These are phyloP conservation scores for Neofusicoccum parvum DNA, from an alignment of 2,329 filamentous ascomycete genomes.

Conservation along the genomic window DNA sequence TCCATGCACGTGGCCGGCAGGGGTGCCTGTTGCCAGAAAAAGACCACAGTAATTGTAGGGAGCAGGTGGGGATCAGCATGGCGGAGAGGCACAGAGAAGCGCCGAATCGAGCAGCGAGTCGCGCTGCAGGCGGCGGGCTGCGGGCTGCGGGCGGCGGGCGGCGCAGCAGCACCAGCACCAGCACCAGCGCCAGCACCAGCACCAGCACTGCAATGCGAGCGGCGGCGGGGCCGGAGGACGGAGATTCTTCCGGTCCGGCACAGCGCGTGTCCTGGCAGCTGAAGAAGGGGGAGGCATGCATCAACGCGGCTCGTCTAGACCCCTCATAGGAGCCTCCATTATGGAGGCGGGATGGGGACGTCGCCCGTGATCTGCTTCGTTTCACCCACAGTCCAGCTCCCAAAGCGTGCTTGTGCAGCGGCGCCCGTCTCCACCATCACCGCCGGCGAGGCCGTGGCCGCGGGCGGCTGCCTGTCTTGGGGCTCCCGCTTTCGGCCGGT, in stretches of 20 bases:
- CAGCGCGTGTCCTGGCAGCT: background rate
- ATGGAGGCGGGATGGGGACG: background rate
- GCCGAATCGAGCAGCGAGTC: background rate
- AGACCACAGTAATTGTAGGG: conserved; percentile 1
- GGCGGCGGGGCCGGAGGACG: background rate
- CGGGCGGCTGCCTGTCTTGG: background rate
- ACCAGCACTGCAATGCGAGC: background rate
- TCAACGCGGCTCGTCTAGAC: background rate
- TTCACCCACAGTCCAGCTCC: conserved; percentile 11
- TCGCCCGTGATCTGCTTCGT: conserved; percentile 1
- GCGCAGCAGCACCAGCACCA: too few species aligned
- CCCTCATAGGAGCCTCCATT: background rate
- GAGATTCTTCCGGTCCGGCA: background rate
- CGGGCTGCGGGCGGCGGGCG: too few species aligned
- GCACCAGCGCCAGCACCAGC: background rate
- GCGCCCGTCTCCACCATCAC: conserved; percentile 6
- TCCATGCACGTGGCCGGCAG: conserved; percentile 13
- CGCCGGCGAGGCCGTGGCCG: conserved; percentile 10
- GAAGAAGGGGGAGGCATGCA: conserved; percentile 4
- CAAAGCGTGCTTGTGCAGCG: conserved; percentile 6
- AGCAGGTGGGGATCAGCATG: conserved; percentile 9
- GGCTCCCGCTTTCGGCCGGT: background rate
- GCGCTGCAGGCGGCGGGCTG: background rate
- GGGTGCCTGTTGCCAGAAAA: background rate
- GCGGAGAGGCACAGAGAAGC: background rate